Conservation (phyloP, 768 basidiomycete genomes). For the Boletales sp. region DNA sequence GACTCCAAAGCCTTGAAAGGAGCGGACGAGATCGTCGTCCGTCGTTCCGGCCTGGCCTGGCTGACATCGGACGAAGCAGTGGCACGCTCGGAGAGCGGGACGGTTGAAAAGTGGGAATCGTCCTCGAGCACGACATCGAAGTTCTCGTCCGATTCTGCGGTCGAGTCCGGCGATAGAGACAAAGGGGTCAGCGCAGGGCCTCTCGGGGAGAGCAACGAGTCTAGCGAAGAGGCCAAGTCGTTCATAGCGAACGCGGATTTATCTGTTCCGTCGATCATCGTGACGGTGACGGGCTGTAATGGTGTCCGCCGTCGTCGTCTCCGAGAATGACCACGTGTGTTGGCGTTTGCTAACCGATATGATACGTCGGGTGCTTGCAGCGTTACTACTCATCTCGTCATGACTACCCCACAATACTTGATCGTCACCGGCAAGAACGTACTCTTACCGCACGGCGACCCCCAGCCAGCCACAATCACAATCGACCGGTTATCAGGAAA, state of each 20-base stretch:
- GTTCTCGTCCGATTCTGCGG: conserved; percentile 61
- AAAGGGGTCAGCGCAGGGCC: conserved; percentile 26
- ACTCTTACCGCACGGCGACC: conserved; percentile 48
- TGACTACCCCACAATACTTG: conserved; percentile 16
- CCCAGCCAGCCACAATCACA: conserved; percentile 63
- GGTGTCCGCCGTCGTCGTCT: conserved; percentile 1
- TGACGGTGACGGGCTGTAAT: neutral
- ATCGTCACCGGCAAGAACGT: conserved; percentile 56
- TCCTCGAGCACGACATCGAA: conserved; percentile 51
- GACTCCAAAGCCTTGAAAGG: conserved; percentile 17
- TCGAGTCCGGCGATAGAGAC: conserved; percentile 39
- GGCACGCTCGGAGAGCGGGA: conserved; percentile 39
- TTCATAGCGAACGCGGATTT: conserved; percentile 9
- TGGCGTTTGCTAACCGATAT: neutral
- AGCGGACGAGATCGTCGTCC: conserved; percentile 29
- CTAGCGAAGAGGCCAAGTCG: conserved; percentile 30
- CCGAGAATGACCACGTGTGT: conserved; percentile 8
- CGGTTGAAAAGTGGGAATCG: conserved; percentile 48
- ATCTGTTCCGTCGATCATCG: conserved; percentile 18
- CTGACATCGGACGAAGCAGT: conserved; percentile 31
- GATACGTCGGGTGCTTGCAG: neutral
- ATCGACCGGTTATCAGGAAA: conserved; percentile 56
- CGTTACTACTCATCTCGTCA: conserved; percentile 1
- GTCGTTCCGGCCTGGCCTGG: conserved; percentile 23
- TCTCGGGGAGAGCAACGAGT: conserved; percentile 51